These are phyloP conservation scores for Amphibolis antarctica DNA, from an alignment of 106 monocot genomes.

Conservation along the genomic window DNA sequence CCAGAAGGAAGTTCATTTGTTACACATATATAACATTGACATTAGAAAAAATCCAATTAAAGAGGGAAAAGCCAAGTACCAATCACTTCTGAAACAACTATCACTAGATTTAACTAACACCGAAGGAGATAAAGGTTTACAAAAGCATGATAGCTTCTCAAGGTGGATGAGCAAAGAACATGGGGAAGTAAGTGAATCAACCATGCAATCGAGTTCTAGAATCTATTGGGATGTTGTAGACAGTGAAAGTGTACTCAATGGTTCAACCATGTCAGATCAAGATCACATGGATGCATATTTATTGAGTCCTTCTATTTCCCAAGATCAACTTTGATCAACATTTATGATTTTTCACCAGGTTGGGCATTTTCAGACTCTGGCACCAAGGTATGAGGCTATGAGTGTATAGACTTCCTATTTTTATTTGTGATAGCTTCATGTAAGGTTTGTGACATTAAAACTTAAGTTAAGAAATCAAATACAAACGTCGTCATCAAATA, in stretches of 20 bases:
- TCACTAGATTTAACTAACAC: slow-evolving; percentile 41
- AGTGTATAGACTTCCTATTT: neutral
- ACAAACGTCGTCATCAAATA: no score
- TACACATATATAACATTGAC: slow-evolving; percentile 13
- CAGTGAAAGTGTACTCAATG: slow-evolving; percentile 46
- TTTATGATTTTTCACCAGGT: slow-evolving; percentile 57
- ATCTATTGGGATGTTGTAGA: slow-evolving; percentile 52
- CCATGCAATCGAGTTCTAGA: slow-evolving; percentile 33
- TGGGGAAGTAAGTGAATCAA: slow-evolving; percentile 54
- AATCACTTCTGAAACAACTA: slow-evolving; percentile 41
- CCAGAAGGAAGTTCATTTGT: slow-evolving; percentile 16
- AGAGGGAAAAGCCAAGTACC: slow-evolving; percentile 20
- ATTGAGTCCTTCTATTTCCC: slow-evolving; percentile 56
- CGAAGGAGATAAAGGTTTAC: slow-evolving; percentile 51
- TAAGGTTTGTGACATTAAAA: no score
- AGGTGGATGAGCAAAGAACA: slow-evolving; percentile 96
- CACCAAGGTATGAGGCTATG: slow-evolving; percentile 39
- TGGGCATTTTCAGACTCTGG: slow-evolving; percentile 45
- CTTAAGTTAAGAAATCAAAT: no score
- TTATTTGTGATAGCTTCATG: no score
- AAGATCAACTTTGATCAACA: slow-evolving; percentile 82
- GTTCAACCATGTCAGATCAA: slow-evolving; percentile 33
- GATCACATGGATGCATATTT: slow-evolving; percentile 37
- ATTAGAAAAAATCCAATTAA: slow-evolving; percentile 12
- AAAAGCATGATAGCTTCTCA: slow-evolving; percentile 86